These are phyloP conservation scores for Rhizopogon vesiculosus DNA, from an alignment of 768 basidiomycete species.

Conservation along the genomic window DNA sequence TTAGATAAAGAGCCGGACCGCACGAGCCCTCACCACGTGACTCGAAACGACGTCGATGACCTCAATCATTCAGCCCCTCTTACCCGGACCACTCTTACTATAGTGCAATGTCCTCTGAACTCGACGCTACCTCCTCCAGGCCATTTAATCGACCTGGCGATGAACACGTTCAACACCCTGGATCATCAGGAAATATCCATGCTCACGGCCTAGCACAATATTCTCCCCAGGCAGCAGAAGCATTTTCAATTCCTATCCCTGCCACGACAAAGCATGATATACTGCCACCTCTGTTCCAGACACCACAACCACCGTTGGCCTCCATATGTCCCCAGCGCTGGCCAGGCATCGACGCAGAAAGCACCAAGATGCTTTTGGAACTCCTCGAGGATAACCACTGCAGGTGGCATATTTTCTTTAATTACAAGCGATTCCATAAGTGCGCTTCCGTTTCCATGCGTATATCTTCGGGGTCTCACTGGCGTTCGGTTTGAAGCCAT, in stretches of 20 bases:
- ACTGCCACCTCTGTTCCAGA: slow-evolving; percentile 1
- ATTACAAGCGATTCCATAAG: slow-evolving; percentile 32
- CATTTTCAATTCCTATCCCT: slow-evolving; percentile 7
- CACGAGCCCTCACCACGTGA: no score
- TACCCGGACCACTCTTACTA: no score
- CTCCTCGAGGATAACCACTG: slow-evolving; percentile 24
- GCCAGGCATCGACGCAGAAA: slow-evolving; percentile 27
- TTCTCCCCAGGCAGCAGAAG: slow-evolving; percentile 17
- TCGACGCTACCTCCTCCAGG: slow-evolving; percentile 7
- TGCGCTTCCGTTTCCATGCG: slow-evolving; percentile 7
- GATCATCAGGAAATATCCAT: slow-evolving; percentile 6
- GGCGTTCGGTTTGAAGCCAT: slow-evolving; percentile 5
- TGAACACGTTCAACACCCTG: slow-evolving; percentile 15
- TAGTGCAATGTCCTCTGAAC: slow-evolving; percentile 11
- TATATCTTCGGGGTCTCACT: not conserved
- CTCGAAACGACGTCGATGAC: not conserved
- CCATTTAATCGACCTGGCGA: slow-evolving; percentile 14
- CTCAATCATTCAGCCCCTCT: not conserved
- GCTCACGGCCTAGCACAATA: slow-evolving; percentile 19
- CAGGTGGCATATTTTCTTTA: slow-evolving; percentile 31
- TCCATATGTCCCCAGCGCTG: slow-evolving; percentile 15
- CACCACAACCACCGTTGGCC: slow-evolving; percentile 7
- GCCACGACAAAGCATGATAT: not conserved
- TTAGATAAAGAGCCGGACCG: no score
- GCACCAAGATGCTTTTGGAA: slow-evolving; percentile 10